Evolutionary conservation across 495 filamentous ascomycete genomes (phyloP), one percentile per base, ranked within the genome.

Genomic region (Pseudomonodictys pantanalensis): DNA sequence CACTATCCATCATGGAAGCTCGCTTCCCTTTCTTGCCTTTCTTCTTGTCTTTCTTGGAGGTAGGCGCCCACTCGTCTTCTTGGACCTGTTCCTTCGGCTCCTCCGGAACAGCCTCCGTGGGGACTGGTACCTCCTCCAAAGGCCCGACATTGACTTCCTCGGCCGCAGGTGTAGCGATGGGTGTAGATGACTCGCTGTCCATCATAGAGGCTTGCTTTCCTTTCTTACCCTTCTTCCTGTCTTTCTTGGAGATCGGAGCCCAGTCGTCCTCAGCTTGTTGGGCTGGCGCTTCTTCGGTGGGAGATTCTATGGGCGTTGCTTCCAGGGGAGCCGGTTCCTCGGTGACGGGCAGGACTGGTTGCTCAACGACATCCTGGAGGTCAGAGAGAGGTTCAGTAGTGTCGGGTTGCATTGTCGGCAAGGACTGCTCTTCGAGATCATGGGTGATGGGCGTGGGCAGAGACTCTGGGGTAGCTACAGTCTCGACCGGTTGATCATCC

Each of bases 161-260:
- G n/a, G n/a, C n/a, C n/a, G n/a, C 38, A 3, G 38, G 38, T 41
- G 12, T 18, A 41, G n/a, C n/a, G n/a, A n/a, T 12, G 17, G n/a
- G 7, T 4, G 5, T 7, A 7, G 22, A 18, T 5, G 29, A 9
- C 20, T 54, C 33, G 20, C 7, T 25, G 3, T 54, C 51, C 4
- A 20, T 18, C 10, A 17, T 18, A 55, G 51, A n/a, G n/a, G 35
- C 9, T 23, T 57, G 38, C 51, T 61, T 59, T 18, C 8, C 45
- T 24, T 59, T 59, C 51, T 59, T 61, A 15, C 15, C 58, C 32
- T 61, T 61, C 51, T 57, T 57, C 18, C 47, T 55, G n/a, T 45
- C 29, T 18, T 38, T 32, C 8, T 50, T 54, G 15, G 51, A 23
- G 3, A 41, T 33, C 9, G 57, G 39, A 6, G 42, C 38, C 29